Base-by-base conservation (phyloP, 2,329 filamentous ascomycete genomes). In the Proliferodiscus dingleyae region DNA sequence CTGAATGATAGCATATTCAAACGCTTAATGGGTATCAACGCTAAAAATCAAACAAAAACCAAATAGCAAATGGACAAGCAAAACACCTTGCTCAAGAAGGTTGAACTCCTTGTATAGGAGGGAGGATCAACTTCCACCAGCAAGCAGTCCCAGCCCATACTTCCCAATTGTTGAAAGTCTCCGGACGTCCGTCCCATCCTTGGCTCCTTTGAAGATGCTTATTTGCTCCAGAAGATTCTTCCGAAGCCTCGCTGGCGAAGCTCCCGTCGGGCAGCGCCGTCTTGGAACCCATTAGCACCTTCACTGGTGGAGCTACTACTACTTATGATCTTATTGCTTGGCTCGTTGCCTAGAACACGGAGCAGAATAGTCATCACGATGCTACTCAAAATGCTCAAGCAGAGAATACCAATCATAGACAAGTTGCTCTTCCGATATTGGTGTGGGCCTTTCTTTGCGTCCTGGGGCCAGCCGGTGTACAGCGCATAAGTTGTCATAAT, bases 401-500 rank as follows among this genome's bases (percentile, higher is more conserved):
- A 80, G 16, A 95, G 68, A 45, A 95, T 95, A 2, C 83, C 89
- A 47, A 95, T 81, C 89, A 95, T 94, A 56, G 84, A 80, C 55
- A 90, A 70, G 66, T 94, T 95, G 68, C 88, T 94, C 64, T 83
- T 83, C 52, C 86, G 82, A 67, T 85, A 94, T 67, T 84, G 83
- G 58, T 78, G 73, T 8, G 78, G 78, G 0, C 87, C 87, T 1
- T 75, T 70, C n/a, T 68, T 70, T 7, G 80, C 79, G 64, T 95
- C 89, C 34, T 76, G 83, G 2, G 83, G 78, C 89, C 89, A 95
- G 23, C 89, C 89, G 0, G 83, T 84, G 66, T 95, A 95, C 38
- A 95, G 70, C 10, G 89, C 89, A 62, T 95, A 95, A 0, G 89
- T 95, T 2, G 88, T 95, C 44, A 87, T 76, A 48, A 95, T 86